Conservation (phyloP, 805 yeast genomes). For the Spathaspora sp. region DNA sequence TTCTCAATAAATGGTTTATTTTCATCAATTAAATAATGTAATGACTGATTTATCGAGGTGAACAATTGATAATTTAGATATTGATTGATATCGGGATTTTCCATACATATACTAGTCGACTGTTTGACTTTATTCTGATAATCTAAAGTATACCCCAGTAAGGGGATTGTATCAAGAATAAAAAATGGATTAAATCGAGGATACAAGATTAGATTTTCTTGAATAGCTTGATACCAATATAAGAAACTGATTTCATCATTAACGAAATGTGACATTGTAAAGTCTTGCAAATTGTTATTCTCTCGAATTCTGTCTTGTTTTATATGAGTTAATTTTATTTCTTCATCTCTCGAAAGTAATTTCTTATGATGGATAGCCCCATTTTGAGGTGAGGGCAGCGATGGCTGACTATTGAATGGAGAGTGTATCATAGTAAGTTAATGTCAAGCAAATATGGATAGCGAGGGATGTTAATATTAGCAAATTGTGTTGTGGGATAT, state of each 20-base stretch:
- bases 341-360: background rate
- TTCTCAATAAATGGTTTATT: slow-evolving; percentile 7
- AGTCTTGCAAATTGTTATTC: background rate
- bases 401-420: background rate
- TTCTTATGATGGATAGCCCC: background rate
- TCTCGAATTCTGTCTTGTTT: background rate
- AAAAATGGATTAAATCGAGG: slow-evolving; percentile 3
- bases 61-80: slow-evolving; percentile 7
- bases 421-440: background rate
- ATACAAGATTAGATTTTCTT: background rate
- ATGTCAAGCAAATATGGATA: background rate
- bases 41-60: slow-evolving; percentile 1
- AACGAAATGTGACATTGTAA: slow-evolving; percentile 1
- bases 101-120: slow-evolving; percentile 2
- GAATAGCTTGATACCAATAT: slow-evolving; percentile 8
- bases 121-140: slow-evolving; percentile 1
- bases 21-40: slow-evolving; percentile 1
- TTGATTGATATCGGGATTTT: slow-evolving; percentile 5
- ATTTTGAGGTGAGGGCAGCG: background rate
- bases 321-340: slow-evolving; percentile 1
- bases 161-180: slow-evolving; percentile 6
- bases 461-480: background rate
- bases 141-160: slow-evolving; percentile 3
- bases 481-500: no score
- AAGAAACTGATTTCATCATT: slow-evolving; percentile 5